Evolutionary conservation across 805 yeast genomes (phyloP).

Genomic region (Metschnikowia cerradonensis): DNA sequence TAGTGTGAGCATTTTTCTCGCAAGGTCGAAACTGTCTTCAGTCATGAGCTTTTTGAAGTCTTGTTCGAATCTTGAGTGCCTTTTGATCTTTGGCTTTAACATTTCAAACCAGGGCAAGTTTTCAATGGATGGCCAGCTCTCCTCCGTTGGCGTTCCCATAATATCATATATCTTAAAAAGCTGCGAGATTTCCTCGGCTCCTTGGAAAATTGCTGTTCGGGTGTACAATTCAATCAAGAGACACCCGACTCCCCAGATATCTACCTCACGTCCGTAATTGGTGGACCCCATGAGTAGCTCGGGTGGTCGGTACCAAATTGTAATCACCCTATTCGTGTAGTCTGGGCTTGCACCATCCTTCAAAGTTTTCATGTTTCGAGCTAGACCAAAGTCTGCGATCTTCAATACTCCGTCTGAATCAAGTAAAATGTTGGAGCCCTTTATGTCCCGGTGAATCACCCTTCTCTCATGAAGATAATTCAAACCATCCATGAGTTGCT

Average conservation of each 20-base stretch:
- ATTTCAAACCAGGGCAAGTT: constrained; percentile 91
- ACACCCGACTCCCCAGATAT: constrained; percentile 97
- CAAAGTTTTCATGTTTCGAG: constrained; percentile 65
- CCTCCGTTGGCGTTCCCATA: constrained; percentile 80
- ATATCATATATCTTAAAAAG: constrained; percentile 68
- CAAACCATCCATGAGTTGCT: constrained; percentile 65
- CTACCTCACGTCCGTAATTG: constrained; percentile 84
- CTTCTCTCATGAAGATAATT: constrained; percentile 63
- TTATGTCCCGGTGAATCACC: constrained; percentile 76
- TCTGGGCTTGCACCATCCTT: constrained; percentile 57
- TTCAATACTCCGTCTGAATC: constrained; percentile 60
- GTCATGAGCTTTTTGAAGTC: constrained; percentile 40
- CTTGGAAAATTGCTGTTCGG: constrained; percentile 76
- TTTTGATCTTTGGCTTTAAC: constrained; percentile 53
- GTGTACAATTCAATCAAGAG: constrained; percentile 77
- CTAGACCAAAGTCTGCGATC: constrained; percentile 81
- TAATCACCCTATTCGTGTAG: constrained; percentile 92
- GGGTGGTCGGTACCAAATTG: constrained; percentile 97
- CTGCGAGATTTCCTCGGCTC: constrained; percentile 84
- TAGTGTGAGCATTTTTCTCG: constrained; percentile 55
- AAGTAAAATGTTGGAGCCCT: constrained; percentile 72
- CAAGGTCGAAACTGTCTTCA: constrained; percentile 58
- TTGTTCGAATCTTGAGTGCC: constrained; percentile 26
- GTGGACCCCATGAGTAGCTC: constrained; percentile 89
- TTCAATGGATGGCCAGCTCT: constrained; percentile 75